Percentiles rank a stretch among this genome's conserved stretches.
phyloP scores from a whole-genome alignment of 495 filamentous ascomycete genomes.

The Friedmanniomyces simplex region DNA sequence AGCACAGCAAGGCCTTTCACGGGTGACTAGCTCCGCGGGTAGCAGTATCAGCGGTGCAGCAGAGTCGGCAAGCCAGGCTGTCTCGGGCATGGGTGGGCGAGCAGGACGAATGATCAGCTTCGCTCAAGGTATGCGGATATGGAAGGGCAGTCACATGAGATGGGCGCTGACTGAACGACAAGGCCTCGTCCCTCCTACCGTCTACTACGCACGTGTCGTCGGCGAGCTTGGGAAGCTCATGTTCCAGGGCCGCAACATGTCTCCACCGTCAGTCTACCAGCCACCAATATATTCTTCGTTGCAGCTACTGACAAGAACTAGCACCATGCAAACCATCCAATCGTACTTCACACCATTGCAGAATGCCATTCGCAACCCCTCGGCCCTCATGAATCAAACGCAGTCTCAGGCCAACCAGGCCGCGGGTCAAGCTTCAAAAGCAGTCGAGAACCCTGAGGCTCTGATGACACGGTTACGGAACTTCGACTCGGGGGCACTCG shows the following conservation, averaged over 20 bases:
- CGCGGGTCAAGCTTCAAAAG: slow-evolving; percentile 4
- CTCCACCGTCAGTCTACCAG: slow-evolving; percentile 64
- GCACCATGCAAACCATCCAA: slow-evolving; percentile 64
- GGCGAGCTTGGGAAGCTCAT: slow-evolving; percentile 79
- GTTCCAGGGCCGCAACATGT: slow-evolving; percentile 81
- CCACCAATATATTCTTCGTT: not conserved
- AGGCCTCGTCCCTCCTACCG: slow-evolving; percentile 75
- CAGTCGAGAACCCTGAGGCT: slow-evolving; percentile 36
- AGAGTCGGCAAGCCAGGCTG: slow-evolving; percentile 49
- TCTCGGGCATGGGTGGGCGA: slow-evolving; percentile 72
- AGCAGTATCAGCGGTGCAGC: slow-evolving; percentile 63
- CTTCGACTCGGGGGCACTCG: slow-evolving; percentile 56
- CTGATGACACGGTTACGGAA: slow-evolving; percentile 57
- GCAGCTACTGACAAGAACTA: slow-evolving; percentile 2
- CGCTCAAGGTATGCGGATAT: slow-evolving; percentile 63
- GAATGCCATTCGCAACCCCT: slow-evolving; percentile 58
- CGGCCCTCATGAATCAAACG: slow-evolving; percentile 31
- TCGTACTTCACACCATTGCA: slow-evolving; percentile 68
- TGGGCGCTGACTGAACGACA: slow-evolving; percentile 1
- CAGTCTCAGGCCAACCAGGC: slow-evolving; percentile 9
- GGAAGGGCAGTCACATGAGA: not conserved
- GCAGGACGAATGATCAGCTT: slow-evolving; percentile 71
- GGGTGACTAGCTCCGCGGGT: slow-evolving; percentile 69
- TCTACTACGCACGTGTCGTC: slow-evolving; percentile 87
- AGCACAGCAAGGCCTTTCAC: slow-evolving; percentile 76